phyloP scores from a whole-genome alignment of 2,329 filamentous ascomycete genomes.

The Raffaelea deltoideospora region DNA sequence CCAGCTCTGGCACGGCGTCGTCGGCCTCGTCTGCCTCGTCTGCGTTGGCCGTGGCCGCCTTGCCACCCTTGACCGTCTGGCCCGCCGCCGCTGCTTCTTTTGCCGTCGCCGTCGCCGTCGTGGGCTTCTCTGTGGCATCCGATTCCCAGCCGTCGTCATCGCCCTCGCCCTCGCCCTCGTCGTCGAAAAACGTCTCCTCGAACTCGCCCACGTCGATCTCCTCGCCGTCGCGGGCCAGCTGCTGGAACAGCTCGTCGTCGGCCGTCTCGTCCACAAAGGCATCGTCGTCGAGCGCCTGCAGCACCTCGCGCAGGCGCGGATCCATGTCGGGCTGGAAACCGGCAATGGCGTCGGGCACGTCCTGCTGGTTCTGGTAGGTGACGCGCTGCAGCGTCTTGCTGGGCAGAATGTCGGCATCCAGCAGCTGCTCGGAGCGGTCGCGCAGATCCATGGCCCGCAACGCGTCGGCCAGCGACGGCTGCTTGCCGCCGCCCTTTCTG shows the following conservation, averaged over 20 bases:
- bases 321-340: slow-evolving; percentile 99
- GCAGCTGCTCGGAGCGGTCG: slow-evolving; percentile 37
- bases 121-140: slow-evolving; percentile 76
- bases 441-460: slow-evolving; percentile 47
- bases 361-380: slow-evolving; percentile 85
- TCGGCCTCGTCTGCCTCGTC: slow-evolving; percentile 35
- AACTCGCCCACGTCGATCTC: slow-evolving; percentile 57
- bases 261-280: slow-evolving; percentile 85
- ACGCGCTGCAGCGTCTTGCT: slow-evolving; percentile 63
- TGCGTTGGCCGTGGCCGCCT: neutral
- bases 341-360: slow-evolving; percentile 77
- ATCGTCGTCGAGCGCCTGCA: slow-evolving; percentile 91
- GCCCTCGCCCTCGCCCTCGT: slow-evolving; percentile 46
- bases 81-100: no score
- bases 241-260: slow-evolving; percentile 69
- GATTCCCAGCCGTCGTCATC: slow-evolving; percentile 88
- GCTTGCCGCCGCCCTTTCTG: slow-evolving; percentile 60
- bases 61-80: no score
- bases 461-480: slow-evolving; percentile 70
- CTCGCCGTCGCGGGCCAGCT: slow-evolving; percentile 27
- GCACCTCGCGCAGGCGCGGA: slow-evolving; percentile 71
- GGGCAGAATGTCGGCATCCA: slow-evolving; percentile 62
- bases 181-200: slow-evolving; percentile 44
- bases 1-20: slow-evolving; percentile 31
- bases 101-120: slow-evolving; percentile 15